phyloP scores from a whole-genome alignment of 1,139 yeast genomes.

The Pneumocystis jirovecii region DNA sequence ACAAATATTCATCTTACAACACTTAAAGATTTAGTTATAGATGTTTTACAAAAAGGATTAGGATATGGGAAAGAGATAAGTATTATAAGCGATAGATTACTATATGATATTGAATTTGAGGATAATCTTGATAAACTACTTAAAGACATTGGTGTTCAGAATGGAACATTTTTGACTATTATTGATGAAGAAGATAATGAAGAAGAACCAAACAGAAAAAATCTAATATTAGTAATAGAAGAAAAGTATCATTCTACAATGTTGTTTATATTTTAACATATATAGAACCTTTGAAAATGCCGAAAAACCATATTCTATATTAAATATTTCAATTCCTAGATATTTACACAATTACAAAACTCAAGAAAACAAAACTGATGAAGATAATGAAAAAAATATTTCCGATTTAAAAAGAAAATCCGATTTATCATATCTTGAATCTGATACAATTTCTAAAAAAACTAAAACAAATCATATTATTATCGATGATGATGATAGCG shows the following conservation, averaged over 20 bases:
- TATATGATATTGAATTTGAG: conserved; percentile 81
- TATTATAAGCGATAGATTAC: conserved; percentile 46
- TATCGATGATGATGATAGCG: conserved; percentile 4
- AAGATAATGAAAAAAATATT: conserved; percentile 11
- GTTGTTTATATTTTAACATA: neutral
- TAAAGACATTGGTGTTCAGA: conserved; percentile 38
- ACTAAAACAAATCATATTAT: conserved; percentile 1
- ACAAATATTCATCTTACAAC: conserved; percentile 24
- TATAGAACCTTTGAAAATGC: conserved; percentile 1
- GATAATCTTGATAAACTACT: conserved; percentile 47
- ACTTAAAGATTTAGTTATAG: conserved; percentile 33
- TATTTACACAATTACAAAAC: neutral
- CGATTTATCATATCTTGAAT: conserved; percentile 15
- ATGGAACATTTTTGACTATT: conserved; percentile 49
- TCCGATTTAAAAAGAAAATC: conserved; percentile 18
- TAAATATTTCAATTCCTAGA: neutral
- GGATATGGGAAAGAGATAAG: conserved; percentile 53
- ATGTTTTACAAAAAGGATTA: conserved; percentile 33
- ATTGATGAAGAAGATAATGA: conserved; percentile 60
- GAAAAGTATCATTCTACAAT: conserved; percentile 10
- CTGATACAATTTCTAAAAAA: conserved; percentile 13
- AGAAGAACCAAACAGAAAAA: conserved; percentile 26
- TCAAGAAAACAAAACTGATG: conserved; percentile 1
- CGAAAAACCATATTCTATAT: conserved; percentile 5
- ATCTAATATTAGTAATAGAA: conserved; percentile 49